Base-by-base conservation (phyloP, 169 alveolate genomes). In the Theileria orientalis region DNA sequence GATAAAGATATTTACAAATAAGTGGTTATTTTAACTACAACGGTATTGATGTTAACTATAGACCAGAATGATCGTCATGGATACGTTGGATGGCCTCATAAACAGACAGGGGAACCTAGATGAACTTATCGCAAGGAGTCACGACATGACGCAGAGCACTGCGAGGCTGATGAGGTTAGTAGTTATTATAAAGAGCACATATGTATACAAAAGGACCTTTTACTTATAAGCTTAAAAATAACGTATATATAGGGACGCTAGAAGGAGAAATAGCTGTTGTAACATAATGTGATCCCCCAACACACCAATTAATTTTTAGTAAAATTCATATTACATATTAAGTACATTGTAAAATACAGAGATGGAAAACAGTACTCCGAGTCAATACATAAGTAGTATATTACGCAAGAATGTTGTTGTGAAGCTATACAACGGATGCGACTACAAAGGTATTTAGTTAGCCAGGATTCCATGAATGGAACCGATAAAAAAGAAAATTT, bases 401-500 rank as follows among this genome's bases (percentile, higher is more conserved):
- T 29, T 84, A 23, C 61, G 87, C 42, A 73, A 79, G 69, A 77
- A 88, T 14, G 93, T 89, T 13, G 66, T 85, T 3, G 93, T 89
- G 8, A 71, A 87, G 54, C 78, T 89, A 57, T 84, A 85, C 74
- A 85, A 89, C 29, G 93, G 92, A 30, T 40, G 90, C 16, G 76
- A 85, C 27, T 89, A 75, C 67, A 80, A 64, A 32, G 87, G 87
- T 79, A 57, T 23, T 57, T 57, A 35, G 5, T 14, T 11, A 57
- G 14, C 21, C 21, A 57, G 41, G 46, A 32, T 23, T 57, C 67
- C 52, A 3, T 16, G n/a, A n/a, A n/a, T n/a, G n/a, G n/a, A n/a
- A n/a, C n/a, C n/a, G n/a, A 14, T 13, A 16, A 42, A 16, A 13
- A 14, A 14, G 52, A 42, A 42, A 14, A 14, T 42, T 42, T 42